Evolutionary conservation across 176 grass and related monocot genomes (phyloP).

Genomic region (Carex littledalei): DNA sequence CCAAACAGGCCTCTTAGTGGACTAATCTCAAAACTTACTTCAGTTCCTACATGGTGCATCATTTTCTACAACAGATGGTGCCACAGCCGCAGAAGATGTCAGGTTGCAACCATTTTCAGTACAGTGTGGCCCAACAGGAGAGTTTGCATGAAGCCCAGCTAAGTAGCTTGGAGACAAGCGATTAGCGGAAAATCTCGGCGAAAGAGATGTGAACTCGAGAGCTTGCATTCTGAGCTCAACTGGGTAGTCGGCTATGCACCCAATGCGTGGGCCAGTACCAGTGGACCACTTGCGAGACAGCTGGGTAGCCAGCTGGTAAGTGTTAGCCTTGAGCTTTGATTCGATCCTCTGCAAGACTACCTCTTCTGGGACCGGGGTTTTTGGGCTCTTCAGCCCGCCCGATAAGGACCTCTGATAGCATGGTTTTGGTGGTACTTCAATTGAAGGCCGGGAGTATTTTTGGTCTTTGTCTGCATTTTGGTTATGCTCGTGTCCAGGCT

Average conservation of each 20-base stretch:
- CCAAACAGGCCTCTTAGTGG: background rate
- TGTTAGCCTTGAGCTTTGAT: constrained; percentile 59
- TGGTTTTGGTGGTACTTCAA: constrained; percentile 29
- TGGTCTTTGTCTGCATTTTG: constrained; percentile 1
- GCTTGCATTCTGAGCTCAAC: constrained; percentile 66
- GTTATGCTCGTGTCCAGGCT: background rate
- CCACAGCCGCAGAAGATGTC: background rate
- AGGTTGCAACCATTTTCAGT: background rate
- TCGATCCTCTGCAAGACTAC: constrained; percentile 72
- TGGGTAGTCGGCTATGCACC: constrained; percentile 83
- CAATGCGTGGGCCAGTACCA: constrained; percentile 83
- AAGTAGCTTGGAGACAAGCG: background rate
- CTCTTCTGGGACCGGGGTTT: constrained; percentile 32
- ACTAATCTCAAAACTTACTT: background rate
- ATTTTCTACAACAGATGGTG: background rate
- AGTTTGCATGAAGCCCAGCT: background rate
- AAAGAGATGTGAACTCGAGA: constrained; percentile 71
- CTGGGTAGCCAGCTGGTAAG: constrained; percentile 73
- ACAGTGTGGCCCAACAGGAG: background rate
- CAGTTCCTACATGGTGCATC: background rate
- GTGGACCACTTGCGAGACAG: constrained; percentile 85
- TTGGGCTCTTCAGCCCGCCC: constrained; percentile 65
- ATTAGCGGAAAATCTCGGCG: constrained; percentile 35
- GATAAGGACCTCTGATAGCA: constrained; percentile 75
- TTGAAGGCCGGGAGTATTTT: background rate